Evolutionary conservation across 1,139 yeast genomes (phyloP), one percentile per base, ranked within the genome.

Genomic region (Suhomyces kunorum): DNA sequence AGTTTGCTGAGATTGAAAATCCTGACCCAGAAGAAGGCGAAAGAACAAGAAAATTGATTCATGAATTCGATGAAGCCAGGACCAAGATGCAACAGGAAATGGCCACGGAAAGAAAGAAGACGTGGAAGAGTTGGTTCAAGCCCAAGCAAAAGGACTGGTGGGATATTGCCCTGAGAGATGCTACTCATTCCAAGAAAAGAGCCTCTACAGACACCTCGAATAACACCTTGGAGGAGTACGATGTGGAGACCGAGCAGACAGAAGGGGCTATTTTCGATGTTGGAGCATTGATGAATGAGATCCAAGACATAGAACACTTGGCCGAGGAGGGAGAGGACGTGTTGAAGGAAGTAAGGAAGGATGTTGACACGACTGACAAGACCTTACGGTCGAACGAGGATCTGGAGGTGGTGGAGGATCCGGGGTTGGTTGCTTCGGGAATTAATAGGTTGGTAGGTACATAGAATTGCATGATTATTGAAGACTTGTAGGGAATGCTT

Each of bases 1-100:
- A 90, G 58, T 92, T 94, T 59, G 83, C 87, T 12, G 99, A 94
- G 62, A 90, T 94, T 49, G 98, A 90, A 56, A 97, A 92, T 54
- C 95, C 97, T 0, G 96, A 92, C 60, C 89, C 95, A 2, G 96
- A 87, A 50, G 82, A 84, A 56, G 78, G 81, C 15, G 89, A 88
- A 50, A 80, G 85, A 49, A 94, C 89, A 54, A 72, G 96, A 45
- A 82, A 87, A 56, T 70, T 92, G 51, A 74, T 92, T 15, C 71
- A 74, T 43, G 98, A 92, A 55, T 86, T 89, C 51, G 96, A 88
- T 48, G 89, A 84, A 51, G 95, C 95, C 0, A 76, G 87, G 43
- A 82, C 81, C 42, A 79, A 77, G 47, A 65, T 78, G 65, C 68
- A 58, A 33, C 49, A 61, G 37, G 63, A 60, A 32, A 50, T 56